Percentiles rank a stretch among this genome's conserved stretches.
phyloP scores from a whole-genome alignment of 805 yeast species.

The Saturnispora kantuleensis region DNA sequence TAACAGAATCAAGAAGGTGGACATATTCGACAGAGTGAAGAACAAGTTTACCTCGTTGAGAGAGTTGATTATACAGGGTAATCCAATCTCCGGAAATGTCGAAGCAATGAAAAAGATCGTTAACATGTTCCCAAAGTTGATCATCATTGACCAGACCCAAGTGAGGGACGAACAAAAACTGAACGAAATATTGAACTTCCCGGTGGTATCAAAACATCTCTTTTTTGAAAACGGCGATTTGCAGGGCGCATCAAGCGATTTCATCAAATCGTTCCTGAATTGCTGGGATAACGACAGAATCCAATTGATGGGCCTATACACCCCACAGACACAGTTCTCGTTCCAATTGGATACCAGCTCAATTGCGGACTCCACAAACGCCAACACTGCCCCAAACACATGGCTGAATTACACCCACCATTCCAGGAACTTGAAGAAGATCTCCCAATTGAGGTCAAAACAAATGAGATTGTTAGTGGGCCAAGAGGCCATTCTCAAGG shows the following conservation, averaged over 20 bases:
- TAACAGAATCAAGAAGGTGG: constrained; percentile 53
- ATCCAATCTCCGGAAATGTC: constrained; percentile 47
- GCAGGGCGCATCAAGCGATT: constrained; percentile 63
- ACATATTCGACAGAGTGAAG: constrained; percentile 63
- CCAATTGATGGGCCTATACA: constrained; percentile 64
- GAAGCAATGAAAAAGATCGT: constrained; percentile 52
- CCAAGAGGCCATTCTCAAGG: constrained; percentile 48
- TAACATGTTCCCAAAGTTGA: constrained; percentile 67
- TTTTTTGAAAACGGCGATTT: constrained; percentile 76
- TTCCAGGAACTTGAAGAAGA: constrained; percentile 68
- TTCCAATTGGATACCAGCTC: constrained; percentile 63
- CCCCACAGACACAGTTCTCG: constrained; percentile 78
- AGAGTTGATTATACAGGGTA: constrained; percentile 69
- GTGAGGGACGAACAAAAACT: constrained; percentile 67
- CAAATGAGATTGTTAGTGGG: constrained; percentile 57
- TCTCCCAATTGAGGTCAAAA: constrained; percentile 46
- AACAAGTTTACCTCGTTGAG: constrained; percentile 63
- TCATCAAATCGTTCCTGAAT: constrained; percentile 63
- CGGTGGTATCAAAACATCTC: constrained; percentile 46
- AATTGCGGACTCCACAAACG: constrained; percentile 20
- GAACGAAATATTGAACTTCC: constrained; percentile 40
- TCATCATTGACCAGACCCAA: constrained; percentile 66
- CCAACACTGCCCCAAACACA: constrained; percentile 16
- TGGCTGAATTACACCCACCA: constrained; percentile 63
- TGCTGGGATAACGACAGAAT: constrained; percentile 75